Evolutionary conservation across 2,329 filamentous ascomycete genomes (phyloP).

Genomic region (Beauveria sp.): DNA sequence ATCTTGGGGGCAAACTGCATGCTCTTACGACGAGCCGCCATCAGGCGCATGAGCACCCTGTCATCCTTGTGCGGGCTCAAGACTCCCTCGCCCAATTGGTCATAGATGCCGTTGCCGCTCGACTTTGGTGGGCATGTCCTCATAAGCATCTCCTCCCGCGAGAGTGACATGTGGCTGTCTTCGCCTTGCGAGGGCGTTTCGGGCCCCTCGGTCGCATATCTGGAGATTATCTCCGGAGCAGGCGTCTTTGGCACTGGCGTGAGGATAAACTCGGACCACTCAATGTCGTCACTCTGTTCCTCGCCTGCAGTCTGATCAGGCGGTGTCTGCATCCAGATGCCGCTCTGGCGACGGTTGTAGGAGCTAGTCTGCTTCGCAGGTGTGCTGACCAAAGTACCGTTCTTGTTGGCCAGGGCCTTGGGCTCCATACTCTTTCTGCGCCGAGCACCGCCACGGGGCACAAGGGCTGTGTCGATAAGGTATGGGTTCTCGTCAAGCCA

Average conservation of each 20-base stretch:
- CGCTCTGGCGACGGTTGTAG: slow-evolving; percentile 45
- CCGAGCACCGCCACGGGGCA: slow-evolving; percentile 63
- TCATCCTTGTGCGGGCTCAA: slow-evolving; percentile 46
- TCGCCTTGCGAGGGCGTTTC: slow-evolving; percentile 35
- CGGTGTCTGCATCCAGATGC: slow-evolving; percentile 48
- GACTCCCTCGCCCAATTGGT: slow-evolving; percentile 36
- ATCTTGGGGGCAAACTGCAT: slow-evolving; percentile 70
- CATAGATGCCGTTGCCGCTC: slow-evolving; percentile 18
- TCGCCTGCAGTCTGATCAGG: slow-evolving; percentile 35
- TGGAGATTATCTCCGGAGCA: slow-evolving; percentile 45
- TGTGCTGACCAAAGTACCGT: slow-evolving; percentile 51
- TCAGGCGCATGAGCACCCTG: slow-evolving; percentile 52
- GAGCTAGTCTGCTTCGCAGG: slow-evolving; percentile 36
- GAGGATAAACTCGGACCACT: slow-evolving; percentile 37
- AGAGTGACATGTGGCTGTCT: slow-evolving; percentile 25
- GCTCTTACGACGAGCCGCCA: slow-evolving; percentile 69
- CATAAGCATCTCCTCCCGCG: slow-evolving; percentile 33
- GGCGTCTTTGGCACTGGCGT: slow-evolving; percentile 53
- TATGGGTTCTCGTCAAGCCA: slow-evolving; percentile 71
- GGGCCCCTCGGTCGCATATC: slow-evolving; percentile 43
- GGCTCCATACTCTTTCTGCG: slow-evolving; percentile 79
- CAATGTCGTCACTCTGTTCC: slow-evolving; percentile 31
- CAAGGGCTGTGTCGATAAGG: slow-evolving; percentile 56
- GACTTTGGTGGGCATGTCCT: slow-evolving; percentile 50
- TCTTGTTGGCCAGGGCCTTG: slow-evolving; percentile 58